Base-by-base conservation (phyloP, 306 rosid genomes). In the Quercus alba region DNA sequence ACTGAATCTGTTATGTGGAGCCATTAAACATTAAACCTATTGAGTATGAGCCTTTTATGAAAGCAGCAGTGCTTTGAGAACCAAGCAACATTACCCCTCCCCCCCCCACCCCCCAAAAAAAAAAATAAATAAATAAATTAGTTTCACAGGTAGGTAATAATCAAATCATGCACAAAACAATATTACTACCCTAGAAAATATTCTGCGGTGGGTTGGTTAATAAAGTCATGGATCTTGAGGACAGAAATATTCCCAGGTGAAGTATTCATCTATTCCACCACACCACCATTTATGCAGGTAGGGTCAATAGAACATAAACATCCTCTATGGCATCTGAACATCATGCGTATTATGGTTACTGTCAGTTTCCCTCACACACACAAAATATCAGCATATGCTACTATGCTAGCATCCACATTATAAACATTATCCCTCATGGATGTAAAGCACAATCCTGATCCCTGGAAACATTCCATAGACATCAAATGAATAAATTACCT, bases 401-500 rank as follows among this genome's bases (percentile, higher is more conserved):
- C 72, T 64, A 55, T 74, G 71, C 46, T 75, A 70, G 58, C 56
- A 17, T 35, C 58, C 62, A 31, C 49, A 83, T 77, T 44, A 74
- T 44, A 74, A 19, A 63, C 75, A 79, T 31, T 72, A 83, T 59
- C 72, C 78, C 83, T 72, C 83, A 80, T 26, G 56, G 74, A 81
- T 49, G 83, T 54, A 62, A 87, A 73, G 82, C 79, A 86, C 44
- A 73, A 84, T 56, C 82, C 46, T 59, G 84, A 83, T 82, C 89
- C 89, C 86, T 79, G 78, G 85, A 82, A 90, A 63, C 72, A 56
- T 56, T 85, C 89, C 90, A 81, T 46, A 85, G 79, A 86, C 87
- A 87, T 87, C 85, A 87, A 83, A 85, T 89, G 88, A 87, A 83
- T 83, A 80, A 79, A 86, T 87, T 91, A 91, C 97, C 98, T 91